Percentiles rank a stretch among this genome's conserved stretches.
These are phyloP conservation scores for Kandelia obovata DNA, from an alignment of 345 rosid species.

Conservation along the genomic window DNA sequence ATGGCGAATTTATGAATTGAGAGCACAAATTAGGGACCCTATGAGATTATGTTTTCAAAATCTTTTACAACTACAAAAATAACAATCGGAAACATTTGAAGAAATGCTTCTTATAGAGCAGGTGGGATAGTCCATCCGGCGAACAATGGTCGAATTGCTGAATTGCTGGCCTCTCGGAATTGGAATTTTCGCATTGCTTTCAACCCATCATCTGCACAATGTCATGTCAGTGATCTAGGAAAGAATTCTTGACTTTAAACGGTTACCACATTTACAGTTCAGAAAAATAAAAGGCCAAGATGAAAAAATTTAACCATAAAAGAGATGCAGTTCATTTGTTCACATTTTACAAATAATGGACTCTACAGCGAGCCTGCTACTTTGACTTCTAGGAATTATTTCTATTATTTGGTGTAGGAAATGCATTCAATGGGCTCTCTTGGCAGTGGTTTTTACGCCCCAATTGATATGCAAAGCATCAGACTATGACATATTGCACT, in stretches of 20 bases:
- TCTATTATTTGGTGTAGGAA: neutral
- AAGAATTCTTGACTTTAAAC: neutral
- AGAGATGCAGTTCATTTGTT: neutral
- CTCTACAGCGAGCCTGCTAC: too few species aligned
- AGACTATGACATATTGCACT: neutral
- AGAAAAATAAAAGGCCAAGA: neutral
- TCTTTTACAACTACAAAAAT: neutral
- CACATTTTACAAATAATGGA: neutral
- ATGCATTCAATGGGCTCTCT: neutral
- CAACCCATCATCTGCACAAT: constrained; percentile 21
- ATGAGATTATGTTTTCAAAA: neutral
- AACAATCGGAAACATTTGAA: neutral
- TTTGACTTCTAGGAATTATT: too few species aligned
- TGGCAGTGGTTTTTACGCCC: neutral
- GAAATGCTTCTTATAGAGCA: neutral
- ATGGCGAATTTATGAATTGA: too few species aligned
- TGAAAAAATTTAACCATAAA: too few species aligned
- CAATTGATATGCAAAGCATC: too few species aligned
- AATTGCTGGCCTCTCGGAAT: neutral
- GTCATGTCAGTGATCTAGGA: neutral
- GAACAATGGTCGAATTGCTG: neutral
- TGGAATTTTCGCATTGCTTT: neutral
- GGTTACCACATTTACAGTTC: neutral
- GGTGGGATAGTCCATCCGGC: neutral
- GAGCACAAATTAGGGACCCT: neutral